A percentile compares a stretch with the other conserved stretches of the same genome.
Conservation (phyloP, 2,329 filamentous ascomycete genomes). For the Nigrospora oryzae region DNA sequence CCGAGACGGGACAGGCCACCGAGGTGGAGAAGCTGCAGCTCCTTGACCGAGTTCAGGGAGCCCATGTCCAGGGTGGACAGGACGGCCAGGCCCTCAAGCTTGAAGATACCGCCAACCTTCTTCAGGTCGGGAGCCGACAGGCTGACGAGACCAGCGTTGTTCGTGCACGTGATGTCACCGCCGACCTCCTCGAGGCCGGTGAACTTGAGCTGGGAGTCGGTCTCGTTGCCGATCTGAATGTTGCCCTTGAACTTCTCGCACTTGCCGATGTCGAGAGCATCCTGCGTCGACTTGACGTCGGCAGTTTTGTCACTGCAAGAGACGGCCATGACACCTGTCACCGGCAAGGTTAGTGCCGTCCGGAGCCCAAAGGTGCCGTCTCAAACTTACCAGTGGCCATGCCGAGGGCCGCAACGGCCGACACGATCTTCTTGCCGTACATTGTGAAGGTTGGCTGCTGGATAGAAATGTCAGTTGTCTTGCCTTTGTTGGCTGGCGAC, state of each 20-base stretch:
- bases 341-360: no score
- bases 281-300: constrained; percentile 55
- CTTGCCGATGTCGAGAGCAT: constrained; percentile 47
- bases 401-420: constrained; percentile 34
- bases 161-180: constrained; percentile 48
- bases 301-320: constrained; percentile 27
- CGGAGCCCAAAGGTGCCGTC: no score
- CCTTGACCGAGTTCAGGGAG: constrained; percentile 50
- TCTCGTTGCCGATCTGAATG: constrained; percentile 52
- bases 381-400: constrained; percentile 32
- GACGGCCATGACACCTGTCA: constrained; percentile 17
- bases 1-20: constrained; percentile 44
- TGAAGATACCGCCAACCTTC: constrained; percentile 62
- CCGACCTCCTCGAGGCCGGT: constrained; percentile 45
- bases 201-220: constrained; percentile 52
- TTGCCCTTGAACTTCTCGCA: constrained; percentile 65
- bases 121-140: constrained; percentile 54
- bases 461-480: constrained; percentile 6
- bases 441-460: constrained; percentile 28
- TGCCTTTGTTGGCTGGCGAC: no score
- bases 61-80: constrained; percentile 62
- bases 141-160: constrained; percentile 53
- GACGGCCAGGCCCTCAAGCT: constrained; percentile 57
- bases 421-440: constrained; percentile 34
- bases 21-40: constrained; percentile 28